Evolutionary conservation across 805 yeast genomes (phyloP).

Genomic region (Wickerhamomyces kurtzmanii): DNA sequence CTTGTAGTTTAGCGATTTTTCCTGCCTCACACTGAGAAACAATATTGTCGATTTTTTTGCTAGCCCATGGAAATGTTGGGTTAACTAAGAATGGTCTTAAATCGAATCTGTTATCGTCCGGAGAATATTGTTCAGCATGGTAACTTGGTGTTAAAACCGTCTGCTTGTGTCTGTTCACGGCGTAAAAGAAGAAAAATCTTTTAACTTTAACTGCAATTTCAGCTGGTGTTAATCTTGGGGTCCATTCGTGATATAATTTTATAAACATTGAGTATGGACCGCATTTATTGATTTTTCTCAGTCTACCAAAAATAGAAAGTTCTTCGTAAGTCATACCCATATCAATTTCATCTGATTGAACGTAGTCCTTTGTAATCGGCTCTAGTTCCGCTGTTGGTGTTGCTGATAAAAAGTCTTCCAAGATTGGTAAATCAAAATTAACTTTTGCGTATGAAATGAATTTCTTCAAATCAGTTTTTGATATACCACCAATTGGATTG

Average conservation of each 20-base stretch:
- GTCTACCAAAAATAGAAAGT: slow-evolving; percentile 78
- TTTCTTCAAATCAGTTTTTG: slow-evolving; percentile 83
- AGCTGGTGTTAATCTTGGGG: slow-evolving; percentile 71
- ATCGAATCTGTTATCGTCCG: slow-evolving; percentile 96
- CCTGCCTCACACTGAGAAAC: slow-evolving; percentile 46
- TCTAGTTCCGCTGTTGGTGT: slow-evolving; percentile 98
- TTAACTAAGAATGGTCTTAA: slow-evolving; percentile 90
- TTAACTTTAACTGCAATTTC: slow-evolving; percentile 90
- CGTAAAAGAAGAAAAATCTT: slow-evolving; percentile 85
- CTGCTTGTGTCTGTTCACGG: slow-evolving; percentile 93
- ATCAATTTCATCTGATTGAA: slow-evolving; percentile 93
- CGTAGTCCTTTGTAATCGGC: slow-evolving; percentile 86
- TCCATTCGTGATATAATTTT: slow-evolving; percentile 87
- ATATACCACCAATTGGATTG: slow-evolving; percentile 98
- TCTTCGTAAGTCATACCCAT: slow-evolving; percentile 99
- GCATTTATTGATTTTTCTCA: slow-evolving; percentile 87
- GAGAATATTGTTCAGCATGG: slow-evolving; percentile 97
- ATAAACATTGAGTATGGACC: slow-evolving; percentile 96
- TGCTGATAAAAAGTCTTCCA: slow-evolving; percentile 74
- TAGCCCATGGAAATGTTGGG: slow-evolving; percentile 85
- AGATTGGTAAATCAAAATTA: slow-evolving; percentile 65
- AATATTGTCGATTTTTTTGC: slow-evolving; percentile 75
- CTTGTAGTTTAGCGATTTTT: slow-evolving; percentile 20
- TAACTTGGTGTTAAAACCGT: slow-evolving; percentile 96
- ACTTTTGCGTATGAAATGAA: slow-evolving; percentile 75